Evolutionary conservation across 306 rosid species (phyloP), one percentile per base, ranked within the genome.

Genomic region (Lathyrus tuberosus): DNA sequence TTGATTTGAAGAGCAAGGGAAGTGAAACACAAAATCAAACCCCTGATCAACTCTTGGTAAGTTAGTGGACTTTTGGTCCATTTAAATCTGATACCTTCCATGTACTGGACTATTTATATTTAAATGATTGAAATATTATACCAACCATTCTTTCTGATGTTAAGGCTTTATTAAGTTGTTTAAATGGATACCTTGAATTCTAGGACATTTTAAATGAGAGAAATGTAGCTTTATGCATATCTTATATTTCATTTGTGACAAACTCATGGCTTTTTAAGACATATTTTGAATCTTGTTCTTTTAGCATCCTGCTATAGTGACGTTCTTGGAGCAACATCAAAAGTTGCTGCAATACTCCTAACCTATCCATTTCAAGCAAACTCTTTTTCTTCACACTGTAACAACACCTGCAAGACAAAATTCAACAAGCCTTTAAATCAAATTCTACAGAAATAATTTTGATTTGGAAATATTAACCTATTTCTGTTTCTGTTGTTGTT

Each of bases 301-400:
- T 26, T 67, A 40, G 30, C 43, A 62, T 62, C 70, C 49, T 35
- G 49, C 57, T 22, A 49, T 49, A 16, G 26, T 0, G 24, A n/a
- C 26, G 85, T 83, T 81, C 87, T 94, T 59, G 97, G 99, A 57
- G 96, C 96, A 68, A 71, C 71, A 70, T 60, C 77, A 53, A 64
- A 69, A 72, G 70, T 77, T 57, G 69, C 84, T 30, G 96, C 97
- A 71, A 86, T 86, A 62, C 96, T 94, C 62, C 56, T 91, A 53
- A 87, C 96, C 30, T 91, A 94, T 81, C 99, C 97, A 48, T 90
- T 91, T 79, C 97, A 94, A n/a, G n/a, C n/a, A n/a, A n/a, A n/a
- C n/a, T n/a, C n/a, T n/a, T n/a, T n/a, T n/a, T n/a, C n/a, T n/a
- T n/a, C n/a, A n/a, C n/a, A n/a, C n/a, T n/a, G n/a, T n/a, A n/a